Evolutionary conservation across 192 early-diverging fungal genomes (phyloP).

Genomic region (Helicostylum pulchrum): DNA sequence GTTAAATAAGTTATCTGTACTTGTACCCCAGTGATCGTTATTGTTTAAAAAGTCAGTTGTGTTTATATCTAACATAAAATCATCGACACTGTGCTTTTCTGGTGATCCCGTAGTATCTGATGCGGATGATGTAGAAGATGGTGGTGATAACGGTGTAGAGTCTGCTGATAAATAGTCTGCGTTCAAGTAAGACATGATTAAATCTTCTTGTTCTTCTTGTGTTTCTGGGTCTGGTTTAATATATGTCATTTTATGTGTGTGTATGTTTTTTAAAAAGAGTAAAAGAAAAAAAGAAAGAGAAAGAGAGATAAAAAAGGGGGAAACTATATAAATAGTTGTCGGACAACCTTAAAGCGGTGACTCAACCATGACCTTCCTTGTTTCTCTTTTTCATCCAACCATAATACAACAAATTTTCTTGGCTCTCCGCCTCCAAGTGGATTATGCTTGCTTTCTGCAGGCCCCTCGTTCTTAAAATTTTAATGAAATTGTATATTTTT

Average conservation of each 20-base stretch:
- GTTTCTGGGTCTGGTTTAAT: slow-evolving; percentile 5
- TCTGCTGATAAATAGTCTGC: slow-evolving; percentile 23
- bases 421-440: too few species aligned
- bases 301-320: not conserved
- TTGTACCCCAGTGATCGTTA: not conserved
- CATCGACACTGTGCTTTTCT: not conserved
- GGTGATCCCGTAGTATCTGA: not conserved
- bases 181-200: slow-evolving; percentile 33
- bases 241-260: not conserved
- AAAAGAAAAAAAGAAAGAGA: not conserved
- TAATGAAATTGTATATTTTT: too few species aligned
- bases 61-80: not conserved
- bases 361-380: too few species aligned
- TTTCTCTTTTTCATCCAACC: too few species aligned
- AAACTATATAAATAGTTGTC: not conserved
- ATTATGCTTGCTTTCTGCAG: too few species aligned
- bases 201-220: slow-evolving; percentile 28
- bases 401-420: too few species aligned
- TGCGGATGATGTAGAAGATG: not conserved
- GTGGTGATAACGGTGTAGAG: not conserved
- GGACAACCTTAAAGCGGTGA: too few species aligned
- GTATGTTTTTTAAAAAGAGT: not conserved
- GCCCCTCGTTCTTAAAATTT: too few species aligned
- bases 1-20: not conserved
- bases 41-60: not conserved